Conservation (phyloP, 2,329 filamentous ascomycete genomes). For the Cladosporium colombiae region DNA sequence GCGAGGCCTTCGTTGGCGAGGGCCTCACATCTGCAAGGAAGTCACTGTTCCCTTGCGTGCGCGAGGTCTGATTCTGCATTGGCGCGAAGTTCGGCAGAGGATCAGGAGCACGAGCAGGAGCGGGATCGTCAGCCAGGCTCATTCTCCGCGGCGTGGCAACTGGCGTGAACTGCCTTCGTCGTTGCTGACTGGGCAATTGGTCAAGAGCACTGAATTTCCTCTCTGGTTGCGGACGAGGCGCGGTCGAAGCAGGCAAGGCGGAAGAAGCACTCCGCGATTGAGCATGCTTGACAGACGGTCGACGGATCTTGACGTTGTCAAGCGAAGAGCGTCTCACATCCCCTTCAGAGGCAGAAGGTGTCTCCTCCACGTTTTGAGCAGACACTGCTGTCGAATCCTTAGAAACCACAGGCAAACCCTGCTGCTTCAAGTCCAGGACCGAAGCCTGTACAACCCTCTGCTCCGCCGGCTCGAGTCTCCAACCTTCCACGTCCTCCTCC, state of each 20-base stretch:
- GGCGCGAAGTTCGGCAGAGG: background rate
- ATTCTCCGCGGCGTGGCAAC: background rate
- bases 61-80: background rate
- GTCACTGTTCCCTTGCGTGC: background rate
- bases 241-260: background rate
- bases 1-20: background rate
- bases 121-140: background rate
- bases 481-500: background rate
- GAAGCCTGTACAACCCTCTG: background rate
- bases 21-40: background rate
- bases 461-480: background rate
- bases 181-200: constrained; percentile 31
- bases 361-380: background rate
- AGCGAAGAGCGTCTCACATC: background rate
- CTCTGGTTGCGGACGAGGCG: constrained; percentile 23
- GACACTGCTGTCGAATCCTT: background rate
- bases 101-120: background rate
- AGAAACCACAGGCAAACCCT: background rate
- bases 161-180: constrained; percentile 7
- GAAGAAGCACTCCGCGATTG: constrained; percentile 1
- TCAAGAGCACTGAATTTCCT: constrained; percentile 31
- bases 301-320: background rate
- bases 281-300: background rate
- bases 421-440: background rate
- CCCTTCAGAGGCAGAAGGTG: background rate